Conservation (phyloP, 2,329 filamentous ascomycete species). For the Macroventuria anomochaeta region DNA sequence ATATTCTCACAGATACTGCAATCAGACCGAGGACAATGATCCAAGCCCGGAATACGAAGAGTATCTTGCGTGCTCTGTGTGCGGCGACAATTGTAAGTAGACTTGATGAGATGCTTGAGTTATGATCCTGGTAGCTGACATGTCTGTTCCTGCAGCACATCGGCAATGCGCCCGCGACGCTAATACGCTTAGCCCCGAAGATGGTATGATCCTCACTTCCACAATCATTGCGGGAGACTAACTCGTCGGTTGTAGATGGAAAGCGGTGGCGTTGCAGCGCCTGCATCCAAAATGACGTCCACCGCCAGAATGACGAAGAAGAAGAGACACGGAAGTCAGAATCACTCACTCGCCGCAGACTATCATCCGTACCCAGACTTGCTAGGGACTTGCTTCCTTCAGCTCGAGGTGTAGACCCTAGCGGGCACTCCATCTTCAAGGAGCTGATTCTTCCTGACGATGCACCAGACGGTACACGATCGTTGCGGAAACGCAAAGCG, state of each 20-base stretch:
- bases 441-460: slow-evolving; percentile 75
- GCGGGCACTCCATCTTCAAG: slow-evolving; percentile 74
- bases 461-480: slow-evolving; percentile 75
- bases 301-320: slow-evolving; percentile 21
- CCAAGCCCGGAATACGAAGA: slow-evolving; percentile 81
- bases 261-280: slow-evolving; percentile 68
- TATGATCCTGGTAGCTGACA: slow-evolving; percentile 52
- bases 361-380: slow-evolving; percentile 69
- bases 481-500: slow-evolving; percentile 83
- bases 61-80: slow-evolving; percentile 77
- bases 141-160: slow-evolving; percentile 73
- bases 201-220: slow-evolving; percentile 61
- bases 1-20: slow-evolving; percentile 71
- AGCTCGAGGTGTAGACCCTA: slow-evolving; percentile 69
- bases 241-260: slow-evolving; percentile 54
- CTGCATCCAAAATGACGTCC: slow-evolving; percentile 58
- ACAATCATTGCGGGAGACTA: slow-evolving; percentile 9
- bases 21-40: slow-evolving; percentile 81
- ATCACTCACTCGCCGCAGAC: slow-evolving; percentile 55
- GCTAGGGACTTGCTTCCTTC: slow-evolving; percentile 75
- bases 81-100: slow-evolving; percentile 80
- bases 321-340: slow-evolving; percentile 22
- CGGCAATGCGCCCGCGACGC: slow-evolving; percentile 83
- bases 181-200: slow-evolving; percentile 65
- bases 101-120: slow-evolving; percentile 24